Conservation (phyloP, 306 rosid genomes). For the Dicorynia guianensis region DNA sequence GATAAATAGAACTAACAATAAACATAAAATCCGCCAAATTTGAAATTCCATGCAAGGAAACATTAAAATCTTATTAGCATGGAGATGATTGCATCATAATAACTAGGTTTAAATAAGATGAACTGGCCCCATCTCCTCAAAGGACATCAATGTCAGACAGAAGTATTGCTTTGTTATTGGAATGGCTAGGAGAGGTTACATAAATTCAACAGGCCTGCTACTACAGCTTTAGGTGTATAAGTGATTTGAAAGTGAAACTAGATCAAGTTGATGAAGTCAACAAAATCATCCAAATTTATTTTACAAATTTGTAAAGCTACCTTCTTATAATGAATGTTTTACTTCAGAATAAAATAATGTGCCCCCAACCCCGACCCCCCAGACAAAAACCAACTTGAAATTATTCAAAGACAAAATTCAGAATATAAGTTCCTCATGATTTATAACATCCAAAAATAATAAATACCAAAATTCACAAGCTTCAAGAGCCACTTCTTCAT, state of each 20-base stretch:
- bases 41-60: constrained; percentile 10
- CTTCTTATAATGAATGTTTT: neutral
- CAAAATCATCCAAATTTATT: neutral
- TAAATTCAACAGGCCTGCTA: constrained; percentile 2
- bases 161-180: neutral
- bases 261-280: neutral
- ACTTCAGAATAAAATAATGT: constrained; percentile 1
- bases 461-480: constrained; percentile 98
- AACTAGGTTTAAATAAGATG: neutral
- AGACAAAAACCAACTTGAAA: too few species aligned
- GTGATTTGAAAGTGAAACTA: constrained; percentile 23
- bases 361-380: neutral
- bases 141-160: constrained; percentile 9
- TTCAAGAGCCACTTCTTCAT: constrained; percentile 98
- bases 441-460: constrained; percentile 26
- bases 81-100: constrained; percentile 4
- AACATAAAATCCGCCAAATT: constrained; percentile 20
- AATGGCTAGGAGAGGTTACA: neutral
- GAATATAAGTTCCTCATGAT: constrained; percentile 2
- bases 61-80: constrained; percentile 35
- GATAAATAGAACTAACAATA: neutral
- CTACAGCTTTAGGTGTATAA: neutral
- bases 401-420: neutral
- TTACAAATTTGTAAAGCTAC: constrained; percentile 21
- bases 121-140: neutral